A percentile compares a stretch with the other conserved stretches of the same genome.
Conservation (phyloP, 345 rosid genomes). For the Euphorbia pulcherrima region DNA sequence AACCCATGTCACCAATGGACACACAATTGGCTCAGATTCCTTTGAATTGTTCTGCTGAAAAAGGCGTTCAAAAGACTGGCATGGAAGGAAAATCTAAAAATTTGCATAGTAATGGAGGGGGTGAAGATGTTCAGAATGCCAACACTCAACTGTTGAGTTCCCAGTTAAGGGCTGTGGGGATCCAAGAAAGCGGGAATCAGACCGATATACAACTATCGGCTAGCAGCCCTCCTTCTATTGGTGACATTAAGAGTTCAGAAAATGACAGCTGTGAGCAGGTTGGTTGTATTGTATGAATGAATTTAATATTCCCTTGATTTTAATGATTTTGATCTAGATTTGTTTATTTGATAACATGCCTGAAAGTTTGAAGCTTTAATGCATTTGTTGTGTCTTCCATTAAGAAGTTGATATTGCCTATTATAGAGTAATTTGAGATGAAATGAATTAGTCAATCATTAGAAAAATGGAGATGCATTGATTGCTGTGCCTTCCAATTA, state of each 20-base stretch:
- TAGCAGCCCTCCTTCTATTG: slow-evolving; percentile 49
- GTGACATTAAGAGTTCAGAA: slow-evolving; percentile 42
- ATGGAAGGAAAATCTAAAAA: slow-evolving; percentile 14
- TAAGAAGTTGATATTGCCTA: too few relatives aligned
- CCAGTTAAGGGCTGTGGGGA: too few relatives aligned
- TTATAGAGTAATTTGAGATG: too few relatives aligned
- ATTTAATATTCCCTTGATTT: background rate
- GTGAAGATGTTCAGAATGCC: too few relatives aligned
- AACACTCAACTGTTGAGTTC: too few relatives aligned
- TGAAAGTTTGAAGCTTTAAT: background rate
- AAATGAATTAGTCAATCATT: too few relatives aligned
- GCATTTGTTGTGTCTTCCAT: too few relatives aligned
- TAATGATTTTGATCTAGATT: background rate
- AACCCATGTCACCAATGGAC: background rate
- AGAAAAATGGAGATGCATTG: too few relatives aligned
- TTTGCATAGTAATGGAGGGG: too few relatives aligned
- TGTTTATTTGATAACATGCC: background rate
- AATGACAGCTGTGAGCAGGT: slow-evolving; percentile 41
- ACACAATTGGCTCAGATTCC: slow-evolving; percentile 8
- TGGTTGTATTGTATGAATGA: slow-evolving; percentile 34
- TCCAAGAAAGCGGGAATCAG: slow-evolving; percentile 21
- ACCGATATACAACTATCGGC: slow-evolving; percentile 24
- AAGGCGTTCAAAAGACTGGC: slow-evolving; percentile 21
- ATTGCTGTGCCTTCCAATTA: too few relatives aligned
- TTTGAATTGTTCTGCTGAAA: slow-evolving; percentile 13